These are phyloP conservation scores for Vitis hybrid DNA, from an alignment of 177 flowering plant species.

Conservation along the genomic window DNA sequence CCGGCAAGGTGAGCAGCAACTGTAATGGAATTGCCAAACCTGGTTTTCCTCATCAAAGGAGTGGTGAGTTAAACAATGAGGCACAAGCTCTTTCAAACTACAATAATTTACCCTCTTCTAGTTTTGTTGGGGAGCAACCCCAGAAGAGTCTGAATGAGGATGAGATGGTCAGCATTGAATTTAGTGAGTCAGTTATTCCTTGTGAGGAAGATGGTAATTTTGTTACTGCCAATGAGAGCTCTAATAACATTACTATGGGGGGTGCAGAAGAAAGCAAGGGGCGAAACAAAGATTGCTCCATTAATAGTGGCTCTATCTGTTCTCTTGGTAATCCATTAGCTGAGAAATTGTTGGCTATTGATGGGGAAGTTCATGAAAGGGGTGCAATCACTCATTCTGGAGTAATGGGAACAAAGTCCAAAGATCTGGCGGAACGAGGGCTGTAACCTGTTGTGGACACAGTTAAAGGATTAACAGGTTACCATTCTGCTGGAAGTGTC, in stretches of 20 bases:
- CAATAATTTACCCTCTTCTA: conserved; percentile 1
- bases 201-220: not conserved
- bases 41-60: conserved; percentile 12
- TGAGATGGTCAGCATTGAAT: not conserved
- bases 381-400: not conserved
- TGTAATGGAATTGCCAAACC: conserved; percentile 11
- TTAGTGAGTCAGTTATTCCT: not conserved
- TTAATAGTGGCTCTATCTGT: not conserved
- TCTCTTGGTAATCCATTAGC: not conserved
- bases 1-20: not conserved
- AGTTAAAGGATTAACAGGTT: not conserved
- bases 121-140: not conserved
- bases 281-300: not conserved
- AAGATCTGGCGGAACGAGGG: not conserved
- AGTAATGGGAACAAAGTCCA: not conserved
- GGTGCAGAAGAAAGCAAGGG: not conserved
- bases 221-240: not conserved
- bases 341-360: not conserved
- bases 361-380: not conserved
- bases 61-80: conserved; percentile 1
- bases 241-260: not conserved
- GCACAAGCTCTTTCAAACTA: not conserved
- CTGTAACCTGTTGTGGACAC: not conserved
- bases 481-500: not conserved
- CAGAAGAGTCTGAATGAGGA: not conserved